Evolutionary conservation across 345 rosid species (phyloP).

Genomic region (Carallia pectinifolia): DNA sequence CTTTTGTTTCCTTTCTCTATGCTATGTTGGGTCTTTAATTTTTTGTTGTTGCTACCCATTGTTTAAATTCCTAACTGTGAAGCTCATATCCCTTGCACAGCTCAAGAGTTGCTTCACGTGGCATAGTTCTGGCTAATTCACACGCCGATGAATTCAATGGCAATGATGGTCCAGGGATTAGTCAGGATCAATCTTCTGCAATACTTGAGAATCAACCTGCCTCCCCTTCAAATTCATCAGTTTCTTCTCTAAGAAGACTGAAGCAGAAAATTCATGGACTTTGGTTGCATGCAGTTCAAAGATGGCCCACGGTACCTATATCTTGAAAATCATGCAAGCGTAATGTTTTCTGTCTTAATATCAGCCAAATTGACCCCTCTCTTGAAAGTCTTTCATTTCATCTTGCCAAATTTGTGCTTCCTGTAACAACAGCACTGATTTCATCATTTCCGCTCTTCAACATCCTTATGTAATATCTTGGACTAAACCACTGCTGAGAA

Average conservation of each 20-base stretch:
- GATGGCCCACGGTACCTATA: slow-evolving; percentile 73
- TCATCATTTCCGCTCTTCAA: not conserved
- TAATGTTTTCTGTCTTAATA: not conserved
- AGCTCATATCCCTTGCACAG: slow-evolving; percentile 31
- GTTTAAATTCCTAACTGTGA: not conserved
- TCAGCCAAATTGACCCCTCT: not conserved
- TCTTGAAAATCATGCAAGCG: not conserved
- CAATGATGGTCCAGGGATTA: slow-evolving; percentile 26
- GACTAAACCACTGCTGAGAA: not conserved
- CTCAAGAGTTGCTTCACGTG: slow-evolving; percentile 68
- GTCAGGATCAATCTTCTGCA: slow-evolving; percentile 31
- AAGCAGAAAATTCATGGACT: slow-evolving; percentile 47
- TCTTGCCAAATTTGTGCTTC: not conserved
- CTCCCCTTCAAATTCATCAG: slow-evolving; percentile 36
- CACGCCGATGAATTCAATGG: slow-evolving; percentile 45
- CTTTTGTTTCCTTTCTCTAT: not conserved
- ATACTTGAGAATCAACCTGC: slow-evolving; percentile 39
- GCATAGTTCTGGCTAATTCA: slow-evolving; percentile 60
- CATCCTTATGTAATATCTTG: not conserved
- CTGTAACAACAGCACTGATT: not conserved
- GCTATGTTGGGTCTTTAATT: not conserved
- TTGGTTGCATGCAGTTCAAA: slow-evolving; percentile 53
- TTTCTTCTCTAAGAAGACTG: slow-evolving; percentile 49
- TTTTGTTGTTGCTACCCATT: not conserved
- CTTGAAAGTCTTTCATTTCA: not conserved